These are phyloP conservation scores for Cubamyces sp. DNA, from an alignment of 768 basidiomycete genomes.

Conservation along the genomic window DNA sequence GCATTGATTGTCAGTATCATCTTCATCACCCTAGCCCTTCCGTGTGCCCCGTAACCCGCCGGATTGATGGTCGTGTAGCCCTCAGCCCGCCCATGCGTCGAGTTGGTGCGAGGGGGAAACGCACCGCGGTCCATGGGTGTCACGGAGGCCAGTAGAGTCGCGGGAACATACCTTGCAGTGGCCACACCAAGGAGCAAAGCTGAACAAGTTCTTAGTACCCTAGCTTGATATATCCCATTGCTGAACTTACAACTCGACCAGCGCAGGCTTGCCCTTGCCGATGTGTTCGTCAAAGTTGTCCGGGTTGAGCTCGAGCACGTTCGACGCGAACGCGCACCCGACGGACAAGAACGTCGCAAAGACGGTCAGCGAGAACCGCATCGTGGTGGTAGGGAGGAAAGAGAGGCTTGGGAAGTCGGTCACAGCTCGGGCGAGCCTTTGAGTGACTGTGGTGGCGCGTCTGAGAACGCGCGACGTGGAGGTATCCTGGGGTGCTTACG, in stretches of 20 bases:
- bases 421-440: slow-evolving; percentile 18
- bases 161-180: slow-evolving; percentile 74
- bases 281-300: slow-evolving; percentile 76
- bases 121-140: background rate
- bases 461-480: slow-evolving; percentile 27
- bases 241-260: slow-evolving; percentile 87
- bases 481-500: slow-evolving; percentile 18
- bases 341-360: slow-evolving; percentile 56
- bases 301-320: slow-evolving; percentile 79
- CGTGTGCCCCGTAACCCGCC: background rate
- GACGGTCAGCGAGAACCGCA: slow-evolving; percentile 62
- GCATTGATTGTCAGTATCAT: slow-evolving; percentile 14
- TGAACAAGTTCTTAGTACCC: slow-evolving; percentile 35
- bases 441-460: slow-evolving; percentile 10
- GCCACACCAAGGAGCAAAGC: slow-evolving; percentile 91
- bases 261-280: slow-evolving; percentile 79
- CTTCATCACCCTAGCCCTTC: background rate
- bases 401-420: background rate
- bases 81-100: no score
- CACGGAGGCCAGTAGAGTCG: background rate
- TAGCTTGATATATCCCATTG: background rate
- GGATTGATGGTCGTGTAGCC: no score
- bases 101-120: background rate
- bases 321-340: slow-evolving; percentile 67
- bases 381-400: slow-evolving; percentile 35